A percentile compares a stretch with the other conserved stretches of the same genome.
These are phyloP conservation scores for Ascodesmis nigricans DNA, from an alignment of 495 filamentous ascomycete species.

Conservation along the genomic window DNA sequence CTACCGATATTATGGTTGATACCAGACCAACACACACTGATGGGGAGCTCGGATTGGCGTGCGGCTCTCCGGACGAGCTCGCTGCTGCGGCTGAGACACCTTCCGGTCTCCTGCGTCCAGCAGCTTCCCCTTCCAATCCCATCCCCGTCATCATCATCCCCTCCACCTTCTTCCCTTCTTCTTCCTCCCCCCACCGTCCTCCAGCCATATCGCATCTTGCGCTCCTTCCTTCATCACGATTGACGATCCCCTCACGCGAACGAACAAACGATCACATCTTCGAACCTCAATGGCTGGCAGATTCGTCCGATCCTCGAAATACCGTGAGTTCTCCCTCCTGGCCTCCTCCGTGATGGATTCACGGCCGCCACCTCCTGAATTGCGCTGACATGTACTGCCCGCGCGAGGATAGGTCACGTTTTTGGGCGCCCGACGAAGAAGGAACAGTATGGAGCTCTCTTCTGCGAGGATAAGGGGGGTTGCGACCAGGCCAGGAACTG, in stretches of 20 bases:
- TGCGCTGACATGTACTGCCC: conserved; percentile 6
- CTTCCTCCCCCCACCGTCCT: conserved; percentile 6
- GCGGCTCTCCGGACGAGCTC: too few species aligned
- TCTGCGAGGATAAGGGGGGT: too few species aligned
- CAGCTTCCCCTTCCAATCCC: too few species aligned
- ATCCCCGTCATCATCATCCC: conserved; percentile 4
- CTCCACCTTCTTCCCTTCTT: background rate
- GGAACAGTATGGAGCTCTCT: too few species aligned
- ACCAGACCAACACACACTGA: too few species aligned
- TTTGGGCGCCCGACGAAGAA: conserved; percentile 86
- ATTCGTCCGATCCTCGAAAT: conserved; percentile 96
- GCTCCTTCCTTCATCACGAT: conserved; percentile 5
- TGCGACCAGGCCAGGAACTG: too few species aligned
- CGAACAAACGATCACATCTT: too few species aligned
- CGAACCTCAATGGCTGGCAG: conserved; percentile 60
- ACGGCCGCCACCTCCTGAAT: conserved; percentile 7
- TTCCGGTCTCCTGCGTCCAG: too few species aligned
- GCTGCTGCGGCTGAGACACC: conserved; percentile 9
- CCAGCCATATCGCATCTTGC: conserved; percentile 1
- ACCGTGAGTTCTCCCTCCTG: conserved; percentile 64
- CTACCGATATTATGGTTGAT: too few species aligned
- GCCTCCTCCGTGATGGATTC: conserved; percentile 1
- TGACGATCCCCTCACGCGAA: too few species aligned
- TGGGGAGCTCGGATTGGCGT: too few species aligned
- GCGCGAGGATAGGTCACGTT: conserved; percentile 56